Base-by-base conservation (phyloP, 2,329 filamentous ascomycete species). In the Aspergillus viridinutans region DNA sequence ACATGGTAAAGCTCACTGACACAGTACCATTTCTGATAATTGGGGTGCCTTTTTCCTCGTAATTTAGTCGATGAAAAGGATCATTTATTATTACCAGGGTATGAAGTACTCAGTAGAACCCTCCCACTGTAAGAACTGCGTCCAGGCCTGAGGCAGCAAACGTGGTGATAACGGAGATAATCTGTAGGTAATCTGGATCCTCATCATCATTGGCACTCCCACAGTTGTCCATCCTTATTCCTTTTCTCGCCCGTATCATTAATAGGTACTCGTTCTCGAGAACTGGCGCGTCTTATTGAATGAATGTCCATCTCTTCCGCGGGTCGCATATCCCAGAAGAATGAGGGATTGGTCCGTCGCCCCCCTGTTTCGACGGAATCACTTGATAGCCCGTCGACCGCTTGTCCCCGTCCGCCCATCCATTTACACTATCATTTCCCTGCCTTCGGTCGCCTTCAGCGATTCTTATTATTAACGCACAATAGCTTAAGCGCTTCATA, bases 141-240 rank as follows among this genome's bases (percentile, higher is more conserved):
- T 7, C 12, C 7, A 14, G 21, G 43, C 43, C 43, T 47, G 9
- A 47, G 43, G 43, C 43, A 47, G n/a, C 43, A 26, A 38, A 35
- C 38, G 55, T 48, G 58, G 61, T 53, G 58, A 62, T 62, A 62
- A 62, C 61, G 61, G 61, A 62, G 58, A 61, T 62, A 62, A 58
- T 29, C n/a, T 29, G 43, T 35, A 26, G 38, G n/a, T 8, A 21
- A 26, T 45, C 23, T 47, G 12, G 10, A 23, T 7, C 12, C 21
- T 26, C 43, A 26, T 47, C 42, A 45, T 45, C 21, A 25, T 23
- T 25, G 14, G 5, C 32, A 7, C 5, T 17, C 14, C 32, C 14
- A 17, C 14, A 38, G 32, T 38, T 38, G 32, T 17, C 14, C 32
- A 17, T 47, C 43, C 23, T 47, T 23, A 23, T 45, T 45, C n/a